These are phyloP conservation scores for Gossypium schwendimanii DNA, from an alignment of 441 rosid species.

Conservation along the genomic window DNA sequence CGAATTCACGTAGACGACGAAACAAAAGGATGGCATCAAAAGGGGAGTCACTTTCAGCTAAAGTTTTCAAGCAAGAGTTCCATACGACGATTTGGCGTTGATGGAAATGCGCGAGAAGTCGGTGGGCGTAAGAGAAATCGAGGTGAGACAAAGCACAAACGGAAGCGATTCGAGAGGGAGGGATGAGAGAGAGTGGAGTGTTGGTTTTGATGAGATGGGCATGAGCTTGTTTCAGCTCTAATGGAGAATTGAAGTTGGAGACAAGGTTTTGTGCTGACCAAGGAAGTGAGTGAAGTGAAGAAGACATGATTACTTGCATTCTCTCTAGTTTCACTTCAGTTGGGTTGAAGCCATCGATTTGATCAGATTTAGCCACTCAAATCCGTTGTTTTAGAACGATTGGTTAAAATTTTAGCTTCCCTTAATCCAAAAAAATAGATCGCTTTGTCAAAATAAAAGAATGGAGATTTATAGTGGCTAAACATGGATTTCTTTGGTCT, in stretches of 20 bases:
- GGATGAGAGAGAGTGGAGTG: slow-evolving; percentile 26
- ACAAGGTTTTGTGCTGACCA: slow-evolving; percentile 13
- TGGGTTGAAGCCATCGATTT: neutral
- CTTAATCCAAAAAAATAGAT: neutral
- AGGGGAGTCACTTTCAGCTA: slow-evolving; percentile 25
- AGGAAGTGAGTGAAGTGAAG: slow-evolving; percentile 5
- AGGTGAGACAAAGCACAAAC: slow-evolving; percentile 23
- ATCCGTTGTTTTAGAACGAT: neutral
- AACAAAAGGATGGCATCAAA: slow-evolving; percentile 27
- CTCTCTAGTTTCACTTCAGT: neutral
- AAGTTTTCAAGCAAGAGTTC: slow-evolving; percentile 32
- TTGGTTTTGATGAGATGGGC: slow-evolving; percentile 31
- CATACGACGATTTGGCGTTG: slow-evolving; percentile 19
- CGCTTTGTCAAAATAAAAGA: neutral
- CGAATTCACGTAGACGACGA: slow-evolving; percentile 17
- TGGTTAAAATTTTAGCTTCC: neutral
- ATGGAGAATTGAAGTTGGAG: slow-evolving; percentile 29
- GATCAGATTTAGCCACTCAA: neutral
- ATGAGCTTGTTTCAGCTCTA: slow-evolving; percentile 36
- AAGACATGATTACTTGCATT: slow-evolving; percentile 7
- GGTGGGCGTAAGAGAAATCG: slow-evolving; percentile 25
- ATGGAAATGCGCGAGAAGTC: slow-evolving; percentile 14
- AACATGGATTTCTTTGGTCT: too few species aligned
- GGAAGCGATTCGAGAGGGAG: slow-evolving; percentile 25
- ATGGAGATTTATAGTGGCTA: neutral